phyloP scores from a whole-genome alignment of 2,329 filamentous ascomycete species.

The Ustulina deusta region DNA sequence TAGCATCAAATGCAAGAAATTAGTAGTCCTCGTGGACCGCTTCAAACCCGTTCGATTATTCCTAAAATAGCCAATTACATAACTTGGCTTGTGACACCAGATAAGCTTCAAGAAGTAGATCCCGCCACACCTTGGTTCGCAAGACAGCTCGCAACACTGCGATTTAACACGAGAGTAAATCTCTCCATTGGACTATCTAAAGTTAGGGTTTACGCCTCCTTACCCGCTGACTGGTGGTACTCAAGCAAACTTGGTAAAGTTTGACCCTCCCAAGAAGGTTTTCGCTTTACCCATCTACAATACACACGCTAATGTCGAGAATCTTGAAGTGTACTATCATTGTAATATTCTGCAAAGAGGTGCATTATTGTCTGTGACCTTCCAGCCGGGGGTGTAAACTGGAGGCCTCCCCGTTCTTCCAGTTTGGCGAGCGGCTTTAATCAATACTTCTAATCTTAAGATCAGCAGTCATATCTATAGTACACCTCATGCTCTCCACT shows the following conservation, averaged over 20 bases:
- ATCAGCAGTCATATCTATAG: background rate
- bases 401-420: conserved; percentile 1
- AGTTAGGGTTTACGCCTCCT: background rate
- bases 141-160: too few species aligned
- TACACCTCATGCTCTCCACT: background rate
- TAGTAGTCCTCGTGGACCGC: background rate
- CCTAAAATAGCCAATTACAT: background rate
- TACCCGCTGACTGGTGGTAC: background rate
- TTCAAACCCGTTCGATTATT: background rate
- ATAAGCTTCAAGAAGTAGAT: background rate
- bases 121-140: too few species aligned
- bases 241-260: background rate
- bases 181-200: background rate
- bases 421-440: conserved; percentile 2
- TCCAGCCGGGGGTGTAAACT: too few species aligned
- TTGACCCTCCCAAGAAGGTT: conserved; percentile 9
- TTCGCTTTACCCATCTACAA: too few species aligned
- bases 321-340: background rate
- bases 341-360: too few species aligned
- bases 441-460: conserved; percentile 14
- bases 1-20: conserved; percentile 2
- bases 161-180: background rate
- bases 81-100: background rate
- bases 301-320: too few species aligned
- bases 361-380: too few species aligned